phyloP scores from a whole-genome alignment of 768 basidiomycete species.

The Russula sp. region DNA sequence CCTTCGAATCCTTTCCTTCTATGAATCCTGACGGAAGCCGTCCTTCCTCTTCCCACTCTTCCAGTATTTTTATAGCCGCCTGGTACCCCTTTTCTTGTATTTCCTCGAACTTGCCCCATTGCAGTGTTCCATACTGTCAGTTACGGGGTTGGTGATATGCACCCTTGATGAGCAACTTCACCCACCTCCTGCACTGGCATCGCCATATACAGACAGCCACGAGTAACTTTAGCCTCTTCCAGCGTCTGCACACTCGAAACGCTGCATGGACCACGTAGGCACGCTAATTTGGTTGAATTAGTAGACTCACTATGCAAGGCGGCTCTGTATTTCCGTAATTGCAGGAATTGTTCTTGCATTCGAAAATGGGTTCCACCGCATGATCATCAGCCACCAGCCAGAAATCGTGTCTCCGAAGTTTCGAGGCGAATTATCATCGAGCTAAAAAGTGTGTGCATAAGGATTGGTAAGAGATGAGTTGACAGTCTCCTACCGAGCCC shows the following conservation, averaged over 20 bases:
- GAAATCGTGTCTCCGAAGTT: conserved; percentile 93
- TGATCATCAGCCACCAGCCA: conserved; percentile 92
- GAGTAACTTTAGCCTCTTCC: conserved; percentile 88
- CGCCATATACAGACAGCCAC: conserved; percentile 83
- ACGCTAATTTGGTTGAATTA: conserved; percentile 9
- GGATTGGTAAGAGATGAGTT: neutral
- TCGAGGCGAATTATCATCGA: conserved; percentile 93
- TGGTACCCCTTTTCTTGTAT: conserved; percentile 76
- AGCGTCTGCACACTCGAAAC: conserved; percentile 93
- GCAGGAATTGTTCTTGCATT: conserved; percentile 69
- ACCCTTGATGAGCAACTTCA: neutral
- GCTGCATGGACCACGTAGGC: conserved; percentile 34
- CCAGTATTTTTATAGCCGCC: conserved; percentile 62
- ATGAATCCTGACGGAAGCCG: conserved; percentile 69
- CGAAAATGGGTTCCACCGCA: conserved; percentile 90
- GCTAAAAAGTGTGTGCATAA: conserved; percentile 25
- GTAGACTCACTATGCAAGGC: conserved; percentile 81
- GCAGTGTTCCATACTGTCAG: conserved; percentile 78
- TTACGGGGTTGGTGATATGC: neutral
- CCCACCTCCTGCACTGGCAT: conserved; percentile 91
- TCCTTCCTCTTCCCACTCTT: conserved; percentile 77
- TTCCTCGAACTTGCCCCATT: conserved; percentile 85
- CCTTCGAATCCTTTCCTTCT: conserved; percentile 44
- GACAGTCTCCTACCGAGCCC: conserved; percentile 54
- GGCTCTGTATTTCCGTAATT: conserved; percentile 89